Base-by-base conservation (phyloP, 768 basidiomycete genomes). In the Leccinum variicolor region DNA sequence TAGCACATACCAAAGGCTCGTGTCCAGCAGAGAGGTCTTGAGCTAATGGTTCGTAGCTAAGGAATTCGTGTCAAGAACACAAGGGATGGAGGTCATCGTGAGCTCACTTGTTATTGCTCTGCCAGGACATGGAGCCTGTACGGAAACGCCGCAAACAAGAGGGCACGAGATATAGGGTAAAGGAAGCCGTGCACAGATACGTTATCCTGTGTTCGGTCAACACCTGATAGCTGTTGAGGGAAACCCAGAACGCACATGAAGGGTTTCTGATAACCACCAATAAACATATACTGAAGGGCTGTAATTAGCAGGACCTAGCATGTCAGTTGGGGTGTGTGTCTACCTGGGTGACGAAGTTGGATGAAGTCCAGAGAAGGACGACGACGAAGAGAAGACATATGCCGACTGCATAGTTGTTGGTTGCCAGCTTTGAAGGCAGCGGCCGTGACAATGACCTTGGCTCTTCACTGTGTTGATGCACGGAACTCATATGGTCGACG, bases 111-210 rank as follows among this genome's bases (percentile, higher is more conserved):
- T 5, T 29, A 52, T 58, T 53, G 39, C 41, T 55, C 55, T 46
- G 47, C 29, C 13, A 43, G 49, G 55, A 57, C 34, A 50, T n/a
- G 7, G 36, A 48, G 6, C 25, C 28, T 21, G 50, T 28, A 15
- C 58, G 67, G 31, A 62, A 64, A 52, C 63, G 73, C 52, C 77
- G 75, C 50, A 84, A 64, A 36, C 75, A 56, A 52, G 76, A 82
- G 0, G 91, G 91, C 3, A 93, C 52, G 29, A 95, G 85, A 74
- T 95, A 95, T 14, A 93, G 65, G 4, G 83, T 75, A 68, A 98
- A 98, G n/a, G 92, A 79, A 60, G 90, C 87, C 1, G 95, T 98
- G 73, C 87, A 94, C 68, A 96, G 76, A 67, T 97, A 98, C 11
- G 96, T 95, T 52, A 92, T 82, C 56, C 90, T 91, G 56, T 25